Evolutionary conservation across 371 early-diverging fungal genomes (phyloP), one percentile per base, ranked within the genome.

Genomic region (Rhizopus microsporus): DNA sequence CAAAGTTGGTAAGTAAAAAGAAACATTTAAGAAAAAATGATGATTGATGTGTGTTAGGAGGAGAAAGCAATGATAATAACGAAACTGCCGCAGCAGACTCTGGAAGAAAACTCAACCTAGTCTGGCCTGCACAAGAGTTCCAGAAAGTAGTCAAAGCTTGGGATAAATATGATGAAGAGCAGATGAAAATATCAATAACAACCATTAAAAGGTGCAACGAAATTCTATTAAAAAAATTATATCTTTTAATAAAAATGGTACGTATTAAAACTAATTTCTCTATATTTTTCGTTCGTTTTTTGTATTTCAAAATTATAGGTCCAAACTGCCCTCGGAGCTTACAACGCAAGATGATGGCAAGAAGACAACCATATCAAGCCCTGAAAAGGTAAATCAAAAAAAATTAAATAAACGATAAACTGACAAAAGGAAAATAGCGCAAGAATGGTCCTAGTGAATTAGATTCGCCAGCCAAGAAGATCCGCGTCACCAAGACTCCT

Each of bases 101-200:
- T 4, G 85, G 72, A 35, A 69, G 80, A 32, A 74, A 79, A 52
- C 57, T 92, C 58, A 89, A 94, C 54, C 69, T 96, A 10, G 72
- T 85, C 8, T 84, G 88, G 80, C 92, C 94, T 2, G 86, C 85
- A 6, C 66, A 74, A 5, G 95, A 93, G 44, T 96, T 93, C 66
- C 78, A 77, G 8, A 81, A 83, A 29, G 64, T 91, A 40, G 88
- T 92, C 49, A 86, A 86, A 61, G 58, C 62, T 17, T 92, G 92
- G 91, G 92, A 92, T 57, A 78, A 81, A 48, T 93, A 72, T 60
- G 88, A 91, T 39, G 76, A 76, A 23, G 60, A 59, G 38, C 62
- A 62, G 7, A 93, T 91, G 92, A 83, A 74, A 4, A 78, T 93
- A 46, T 74, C 75, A n/a, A 38, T 68, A 16, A 59, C 63, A 37